Base-by-base conservation (phyloP, 768 basidiomycete species). In the Amanita molliuscula region DNA sequence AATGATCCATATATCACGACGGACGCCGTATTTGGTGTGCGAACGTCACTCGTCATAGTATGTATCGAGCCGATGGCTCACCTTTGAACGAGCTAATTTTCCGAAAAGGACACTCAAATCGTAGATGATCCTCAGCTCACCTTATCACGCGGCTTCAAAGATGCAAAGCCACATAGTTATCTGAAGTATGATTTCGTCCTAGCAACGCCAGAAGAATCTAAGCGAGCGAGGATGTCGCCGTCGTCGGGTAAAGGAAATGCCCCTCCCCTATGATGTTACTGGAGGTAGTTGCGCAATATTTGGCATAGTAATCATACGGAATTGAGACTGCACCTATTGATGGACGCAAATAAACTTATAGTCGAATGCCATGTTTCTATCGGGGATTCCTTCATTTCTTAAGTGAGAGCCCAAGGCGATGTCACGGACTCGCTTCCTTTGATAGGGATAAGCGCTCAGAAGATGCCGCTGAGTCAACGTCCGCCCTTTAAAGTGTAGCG, bases 1-100 rank as follows among this genome's bases (percentile, higher is more conserved):
- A 81, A 78, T 4, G 84, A 88, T 55, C 62, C 68, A 2, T 90
- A 76, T 58, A 53, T 91, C 20, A 64, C 64, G 5, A 87, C 79
- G 52, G 89, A 92, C 59, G 72, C 77, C 9, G 87, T 91, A 2
- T 90, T 91, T 63, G 88, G 90, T 8, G 88, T 87, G 20, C 88
- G 88, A 64, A 74, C 76, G 43, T 87, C 84, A 5, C 70, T 93
- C 23, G 74, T 90, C 16, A 77, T 88, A 55, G 88, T 89, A 64
- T 71, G 7, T 41, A 16, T 10, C 35, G 33, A 11, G 28, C 6
- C 26, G 16, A 21, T 28, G 10, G 36, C 31, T 11, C 25, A 3
- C 6, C 36, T 33, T 33, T 38, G n/a, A 8, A 3, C 13, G 10
- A 18, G 15, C 29, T 18, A 10, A 45, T 34, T 41, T 46, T 16